Evolutionary conservation across 306 rosid species (phyloP).

Genomic region (Prunus dulcis): DNA sequence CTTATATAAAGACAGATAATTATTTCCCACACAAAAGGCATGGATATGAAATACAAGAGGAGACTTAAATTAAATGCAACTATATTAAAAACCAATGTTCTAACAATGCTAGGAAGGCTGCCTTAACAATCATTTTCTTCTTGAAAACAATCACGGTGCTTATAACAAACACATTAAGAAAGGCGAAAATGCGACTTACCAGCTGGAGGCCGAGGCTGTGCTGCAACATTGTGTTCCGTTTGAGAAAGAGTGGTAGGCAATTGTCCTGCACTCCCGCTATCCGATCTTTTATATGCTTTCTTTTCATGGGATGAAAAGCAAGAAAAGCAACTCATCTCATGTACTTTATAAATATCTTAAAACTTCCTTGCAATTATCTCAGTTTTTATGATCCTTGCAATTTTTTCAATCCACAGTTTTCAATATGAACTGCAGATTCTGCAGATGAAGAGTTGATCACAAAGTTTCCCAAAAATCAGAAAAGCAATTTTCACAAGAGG

Average conservation of each 20-base stretch:
- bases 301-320: slow-evolving; percentile 66
- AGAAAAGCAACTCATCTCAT: slow-evolving; percentile 76
- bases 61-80: no score
- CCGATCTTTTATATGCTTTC: slow-evolving; percentile 37
- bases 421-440: neutral
- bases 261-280: slow-evolving; percentile 26
- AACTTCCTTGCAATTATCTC: neutral
- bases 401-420: no score
- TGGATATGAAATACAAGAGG: neutral
- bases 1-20: neutral
- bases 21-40: neutral
- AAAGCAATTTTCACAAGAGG: neutral
- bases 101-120: neutral
- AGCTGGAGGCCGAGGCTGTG: slow-evolving; percentile 9
- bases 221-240: slow-evolving; percentile 23
- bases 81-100: neutral
- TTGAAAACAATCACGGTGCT: neutral
- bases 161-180: neutral
- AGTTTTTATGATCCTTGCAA: slow-evolving; percentile 1
- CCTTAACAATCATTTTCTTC: neutral
- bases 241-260: slow-evolving; percentile 20
- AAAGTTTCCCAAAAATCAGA: neutral
- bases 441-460: slow-evolving; percentile 1
- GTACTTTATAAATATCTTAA: neutral
- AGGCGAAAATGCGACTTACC: slow-evolving; percentile 30